These are phyloP conservation scores for Penicillium sp. DNA, from an alignment of 2,329 filamentous ascomycete species.

Conservation along the genomic window DNA sequence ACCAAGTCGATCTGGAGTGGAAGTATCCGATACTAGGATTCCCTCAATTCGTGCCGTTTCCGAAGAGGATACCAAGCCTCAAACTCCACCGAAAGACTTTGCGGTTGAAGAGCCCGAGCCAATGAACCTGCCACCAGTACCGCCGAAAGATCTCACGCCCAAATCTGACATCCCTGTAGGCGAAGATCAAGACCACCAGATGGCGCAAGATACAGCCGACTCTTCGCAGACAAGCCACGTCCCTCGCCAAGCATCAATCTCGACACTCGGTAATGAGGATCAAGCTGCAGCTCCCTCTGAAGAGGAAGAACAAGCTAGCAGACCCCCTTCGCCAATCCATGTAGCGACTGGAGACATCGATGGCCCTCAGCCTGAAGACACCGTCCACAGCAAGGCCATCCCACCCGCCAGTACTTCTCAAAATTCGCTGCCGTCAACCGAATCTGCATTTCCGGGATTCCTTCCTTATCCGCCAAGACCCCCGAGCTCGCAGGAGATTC, in stretches of 20 bases:
- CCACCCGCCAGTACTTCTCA: background rate
- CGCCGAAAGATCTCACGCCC: conserved; percentile 11
- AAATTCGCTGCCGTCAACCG: background rate
- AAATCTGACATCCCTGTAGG: background rate
- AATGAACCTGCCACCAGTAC: conserved; percentile 2
- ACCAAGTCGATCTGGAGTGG: background rate
- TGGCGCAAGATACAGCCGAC: background rate
- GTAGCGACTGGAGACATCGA: background rate
- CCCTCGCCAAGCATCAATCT: conserved; percentile 28
- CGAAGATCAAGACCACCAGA: background rate
- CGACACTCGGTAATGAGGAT: conserved; percentile 30
- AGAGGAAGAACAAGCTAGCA: conserved; percentile 9
- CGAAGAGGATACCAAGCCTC: conserved; percentile 11
- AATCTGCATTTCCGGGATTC: background rate
- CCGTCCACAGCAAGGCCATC: conserved; percentile 11
- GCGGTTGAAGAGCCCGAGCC: background rate
- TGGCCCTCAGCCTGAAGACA: background rate
- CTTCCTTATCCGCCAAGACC: background rate
- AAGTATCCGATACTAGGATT: background rate
- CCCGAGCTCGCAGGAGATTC: conserved; percentile 18
- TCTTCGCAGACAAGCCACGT: conserved; percentile 10
- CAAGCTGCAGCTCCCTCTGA: background rate
- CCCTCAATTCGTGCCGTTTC: conserved; percentile 20
- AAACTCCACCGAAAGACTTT: conserved; percentile 4
- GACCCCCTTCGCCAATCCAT: conserved; percentile 27